Conservation (phyloP, 352 stramenopile genomes). For the Pythium plurisporium region DNA sequence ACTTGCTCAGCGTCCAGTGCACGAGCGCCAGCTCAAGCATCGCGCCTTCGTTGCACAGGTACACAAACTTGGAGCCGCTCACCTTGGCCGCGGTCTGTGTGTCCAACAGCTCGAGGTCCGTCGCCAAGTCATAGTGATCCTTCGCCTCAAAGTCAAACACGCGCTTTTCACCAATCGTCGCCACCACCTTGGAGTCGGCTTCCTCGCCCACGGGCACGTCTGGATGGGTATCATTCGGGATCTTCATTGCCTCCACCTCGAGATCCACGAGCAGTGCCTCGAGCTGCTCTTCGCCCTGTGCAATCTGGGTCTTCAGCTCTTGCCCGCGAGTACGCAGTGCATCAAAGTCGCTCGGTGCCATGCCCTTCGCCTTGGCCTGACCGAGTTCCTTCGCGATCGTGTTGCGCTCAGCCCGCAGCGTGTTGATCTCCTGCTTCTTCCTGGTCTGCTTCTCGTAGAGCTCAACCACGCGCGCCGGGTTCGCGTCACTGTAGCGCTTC, state of each 20-base stretch:
- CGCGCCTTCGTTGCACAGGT: slow-evolving; percentile 81
- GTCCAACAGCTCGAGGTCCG: slow-evolving; percentile 66
- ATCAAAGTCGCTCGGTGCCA: slow-evolving; percentile 32
- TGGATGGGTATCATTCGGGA: slow-evolving; percentile 75
- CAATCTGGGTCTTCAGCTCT: slow-evolving; percentile 55
- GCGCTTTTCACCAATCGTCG: slow-evolving; percentile 49
- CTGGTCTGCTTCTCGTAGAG: slow-evolving; percentile 60
- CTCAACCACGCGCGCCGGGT: slow-evolving; percentile 56
- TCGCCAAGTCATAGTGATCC: slow-evolving; percentile 71
- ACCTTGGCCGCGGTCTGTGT: slow-evolving; percentile 63
- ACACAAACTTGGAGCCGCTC: slow-evolving; percentile 80
- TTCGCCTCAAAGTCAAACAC: slow-evolving; percentile 55
- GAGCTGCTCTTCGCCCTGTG: slow-evolving; percentile 36
- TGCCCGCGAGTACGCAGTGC: slow-evolving; percentile 36
- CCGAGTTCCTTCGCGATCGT: slow-evolving; percentile 56
- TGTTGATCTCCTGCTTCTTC: slow-evolving; percentile 51
- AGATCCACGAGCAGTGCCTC: slow-evolving; percentile 38
- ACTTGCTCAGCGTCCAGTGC: slow-evolving; percentile 71
- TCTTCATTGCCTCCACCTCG: slow-evolving; percentile 66
- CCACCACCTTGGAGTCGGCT: slow-evolving; percentile 46
- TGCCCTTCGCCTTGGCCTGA: slow-evolving; percentile 35
- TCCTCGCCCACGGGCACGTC: slow-evolving; percentile 60
- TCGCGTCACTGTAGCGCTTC: slow-evolving; percentile 61
- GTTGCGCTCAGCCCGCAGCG: slow-evolving; percentile 64
- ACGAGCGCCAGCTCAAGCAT: slow-evolving; percentile 86